phyloP scores from a whole-genome alignment of 1,139 yeast genomes.

The Nakaseomyces glabratus region DNA sequence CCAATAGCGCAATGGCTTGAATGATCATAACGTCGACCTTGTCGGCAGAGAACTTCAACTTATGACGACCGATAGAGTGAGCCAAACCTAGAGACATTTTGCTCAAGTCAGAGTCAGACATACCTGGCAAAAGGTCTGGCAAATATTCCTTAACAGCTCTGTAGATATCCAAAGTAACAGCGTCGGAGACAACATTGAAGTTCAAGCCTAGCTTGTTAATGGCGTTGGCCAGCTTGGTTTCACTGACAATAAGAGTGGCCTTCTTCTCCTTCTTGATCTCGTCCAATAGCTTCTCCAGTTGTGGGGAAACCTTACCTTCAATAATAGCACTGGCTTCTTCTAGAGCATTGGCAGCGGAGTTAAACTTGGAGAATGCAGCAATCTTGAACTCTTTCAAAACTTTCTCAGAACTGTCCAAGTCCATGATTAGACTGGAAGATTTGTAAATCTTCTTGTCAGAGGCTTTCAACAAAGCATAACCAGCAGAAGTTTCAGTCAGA shows the following conservation, averaged over 20 bases:
- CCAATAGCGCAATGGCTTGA: slow-evolving; percentile 95
- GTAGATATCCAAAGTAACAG: slow-evolving; percentile 87
- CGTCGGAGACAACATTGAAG: slow-evolving; percentile 85
- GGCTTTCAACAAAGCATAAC: slow-evolving; percentile 94
- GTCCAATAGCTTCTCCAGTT: slow-evolving; percentile 64
- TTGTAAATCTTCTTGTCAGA: slow-evolving; percentile 95
- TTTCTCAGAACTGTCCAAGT: slow-evolving; percentile 74
- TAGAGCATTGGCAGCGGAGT: slow-evolving; percentile 89
- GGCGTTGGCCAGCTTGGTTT: slow-evolving; percentile 91
- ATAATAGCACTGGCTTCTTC: slow-evolving; percentile 89
- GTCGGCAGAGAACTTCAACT: slow-evolving; percentile 93
- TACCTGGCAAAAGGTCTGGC: slow-evolving; percentile 90
- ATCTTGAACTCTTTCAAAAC: slow-evolving; percentile 75
- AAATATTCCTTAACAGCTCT: slow-evolving; percentile 91
- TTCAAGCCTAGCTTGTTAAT: slow-evolving; percentile 89
- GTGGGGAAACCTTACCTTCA: slow-evolving; percentile 89
- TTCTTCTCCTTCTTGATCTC: slow-evolving; percentile 84
- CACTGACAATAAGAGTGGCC: slow-evolving; percentile 83
- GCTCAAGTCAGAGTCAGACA: slow-evolving; percentile 71
- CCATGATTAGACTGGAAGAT: slow-evolving; percentile 64
- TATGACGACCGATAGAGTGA: slow-evolving; percentile 95
- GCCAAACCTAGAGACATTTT: slow-evolving; percentile 97
- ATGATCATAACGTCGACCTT: slow-evolving; percentile 98
- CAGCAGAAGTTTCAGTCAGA: slow-evolving; percentile 96
- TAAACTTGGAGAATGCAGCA: slow-evolving; percentile 90